Conservation (phyloP, 768 basidiomycete genomes). For the Xerocomus potaroensis region DNA sequence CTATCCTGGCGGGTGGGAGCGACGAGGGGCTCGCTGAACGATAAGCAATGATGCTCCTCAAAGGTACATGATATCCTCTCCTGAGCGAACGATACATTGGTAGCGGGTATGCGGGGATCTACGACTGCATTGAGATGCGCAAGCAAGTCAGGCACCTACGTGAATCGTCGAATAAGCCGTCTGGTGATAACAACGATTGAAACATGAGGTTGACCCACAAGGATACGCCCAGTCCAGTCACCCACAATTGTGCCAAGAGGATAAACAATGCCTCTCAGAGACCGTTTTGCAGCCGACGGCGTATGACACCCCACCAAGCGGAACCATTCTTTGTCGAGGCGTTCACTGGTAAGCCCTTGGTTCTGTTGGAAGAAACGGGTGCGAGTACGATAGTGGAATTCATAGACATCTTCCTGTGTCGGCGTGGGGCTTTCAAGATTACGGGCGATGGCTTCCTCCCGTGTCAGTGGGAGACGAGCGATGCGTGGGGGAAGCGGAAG, state of each 20-base stretch:
- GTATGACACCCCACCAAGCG: constrained; percentile 42
- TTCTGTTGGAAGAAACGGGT: constrained; percentile 26
- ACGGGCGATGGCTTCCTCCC: constrained; percentile 30
- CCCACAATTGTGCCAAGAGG: constrained; percentile 42
- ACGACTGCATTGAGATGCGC: constrained; percentile 22
- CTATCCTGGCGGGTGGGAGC: constrained; percentile 33
- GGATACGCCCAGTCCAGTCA: constrained; percentile 43
- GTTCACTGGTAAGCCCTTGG: constrained; percentile 21
- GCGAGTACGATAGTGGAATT: constrained; percentile 37
- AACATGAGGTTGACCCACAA: constrained; percentile 33
- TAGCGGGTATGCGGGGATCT: constrained; percentile 18
- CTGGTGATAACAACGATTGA: constrained; percentile 4
- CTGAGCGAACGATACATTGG: constrained; percentile 27
- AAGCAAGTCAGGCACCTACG: constrained; percentile 23
- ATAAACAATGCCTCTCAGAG: constrained; percentile 40
- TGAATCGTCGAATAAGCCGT: constrained; percentile 20
- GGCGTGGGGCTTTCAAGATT: constrained; percentile 30
- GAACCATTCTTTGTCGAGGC: constrained; percentile 47
- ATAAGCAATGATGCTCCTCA: constrained; percentile 45
- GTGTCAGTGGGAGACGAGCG: constrained; percentile 31
- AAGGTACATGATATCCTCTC: constrained; percentile 40
- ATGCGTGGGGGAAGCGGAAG: constrained; percentile 21
- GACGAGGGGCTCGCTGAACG: constrained; percentile 34
- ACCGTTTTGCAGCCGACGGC: constrained; percentile 31
- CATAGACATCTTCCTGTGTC: constrained; percentile 36